These are phyloP conservation scores for Pichia scutulata DNA, from an alignment of 805 yeast genomes.

Conservation along the genomic window DNA sequence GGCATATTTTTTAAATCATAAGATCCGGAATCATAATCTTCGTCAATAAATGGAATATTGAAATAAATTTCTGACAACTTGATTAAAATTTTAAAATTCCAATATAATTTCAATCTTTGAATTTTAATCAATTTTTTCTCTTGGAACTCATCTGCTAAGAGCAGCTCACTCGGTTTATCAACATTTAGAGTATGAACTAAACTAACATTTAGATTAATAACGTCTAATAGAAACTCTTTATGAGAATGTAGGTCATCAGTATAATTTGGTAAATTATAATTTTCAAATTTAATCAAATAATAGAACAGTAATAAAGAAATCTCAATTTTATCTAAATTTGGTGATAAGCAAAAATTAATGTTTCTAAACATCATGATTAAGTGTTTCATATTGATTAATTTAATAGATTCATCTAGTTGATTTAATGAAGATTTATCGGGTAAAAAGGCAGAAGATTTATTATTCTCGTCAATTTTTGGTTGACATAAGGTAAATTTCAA, in stretches of 20 bases:
- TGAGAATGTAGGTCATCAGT: constrained; percentile 26
- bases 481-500: constrained; percentile 41
- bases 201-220: constrained; percentile 33
- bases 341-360: constrained; percentile 38
- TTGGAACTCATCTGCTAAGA: not conserved
- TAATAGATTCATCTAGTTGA: constrained; percentile 27
- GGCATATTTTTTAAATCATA: constrained; percentile 21
- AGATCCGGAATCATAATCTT: constrained; percentile 8
- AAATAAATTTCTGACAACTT: constrained; percentile 25
- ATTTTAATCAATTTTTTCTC: constrained; percentile 19
- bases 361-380: constrained; percentile 38
- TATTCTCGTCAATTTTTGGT: constrained; percentile 21
- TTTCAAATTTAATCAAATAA: constrained; percentile 36
- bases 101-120: constrained; percentile 34
- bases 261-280: constrained; percentile 16
- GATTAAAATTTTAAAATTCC: constrained; percentile 34
- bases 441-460: constrained; percentile 14
- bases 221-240: constrained; percentile 33
- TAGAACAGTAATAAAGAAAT: constrained; percentile 42
- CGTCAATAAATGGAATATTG: constrained; percentile 12
- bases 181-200: constrained; percentile 41
- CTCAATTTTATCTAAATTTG: constrained; percentile 41
- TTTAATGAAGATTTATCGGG: constrained; percentile 23
- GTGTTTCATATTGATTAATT: constrained; percentile 30
- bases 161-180: constrained; percentile 13